phyloP scores from a whole-genome alignment of 2,329 filamentous ascomycete genomes.

The Chrysoporthe austroafricana region DNA sequence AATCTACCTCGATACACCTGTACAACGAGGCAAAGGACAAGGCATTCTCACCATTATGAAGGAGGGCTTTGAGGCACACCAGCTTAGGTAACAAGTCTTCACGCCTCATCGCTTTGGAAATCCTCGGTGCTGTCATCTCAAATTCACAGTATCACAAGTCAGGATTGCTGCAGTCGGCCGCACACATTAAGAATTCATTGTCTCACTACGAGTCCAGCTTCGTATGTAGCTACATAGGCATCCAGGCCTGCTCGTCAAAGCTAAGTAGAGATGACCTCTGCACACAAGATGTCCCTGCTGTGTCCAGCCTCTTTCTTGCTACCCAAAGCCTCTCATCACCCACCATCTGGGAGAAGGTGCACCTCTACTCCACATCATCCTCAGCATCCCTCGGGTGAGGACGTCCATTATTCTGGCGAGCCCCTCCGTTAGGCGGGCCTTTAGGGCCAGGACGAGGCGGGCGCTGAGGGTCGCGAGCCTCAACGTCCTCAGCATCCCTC shows the following conservation, averaged over 20 bases:
- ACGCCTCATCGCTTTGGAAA: background rate
- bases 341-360: background rate
- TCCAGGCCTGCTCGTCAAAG: background rate
- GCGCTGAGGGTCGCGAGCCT: background rate
- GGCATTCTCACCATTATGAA: background rate
- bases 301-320: no score
- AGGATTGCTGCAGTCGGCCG: background rate
- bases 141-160: background rate
- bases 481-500: background rate
- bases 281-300: background rate
- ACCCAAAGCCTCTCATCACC: background rate
- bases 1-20: background rate
- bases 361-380: background rate
- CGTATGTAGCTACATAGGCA: background rate
- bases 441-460: background rate
- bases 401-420: slow-evolving; percentile 1
- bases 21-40: background rate
- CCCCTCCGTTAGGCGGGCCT: background rate
- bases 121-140: background rate
- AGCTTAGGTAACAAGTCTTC: background rate
- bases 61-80: background rate
- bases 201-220: background rate
- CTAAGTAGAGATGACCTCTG: background rate
- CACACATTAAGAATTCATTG: background rate
- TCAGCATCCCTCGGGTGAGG: slow-evolving; percentile 6